Evolutionary conservation across 2,329 filamentous ascomycete species (phyloP).

Genomic region (Colletotrichum lentis): DNA sequence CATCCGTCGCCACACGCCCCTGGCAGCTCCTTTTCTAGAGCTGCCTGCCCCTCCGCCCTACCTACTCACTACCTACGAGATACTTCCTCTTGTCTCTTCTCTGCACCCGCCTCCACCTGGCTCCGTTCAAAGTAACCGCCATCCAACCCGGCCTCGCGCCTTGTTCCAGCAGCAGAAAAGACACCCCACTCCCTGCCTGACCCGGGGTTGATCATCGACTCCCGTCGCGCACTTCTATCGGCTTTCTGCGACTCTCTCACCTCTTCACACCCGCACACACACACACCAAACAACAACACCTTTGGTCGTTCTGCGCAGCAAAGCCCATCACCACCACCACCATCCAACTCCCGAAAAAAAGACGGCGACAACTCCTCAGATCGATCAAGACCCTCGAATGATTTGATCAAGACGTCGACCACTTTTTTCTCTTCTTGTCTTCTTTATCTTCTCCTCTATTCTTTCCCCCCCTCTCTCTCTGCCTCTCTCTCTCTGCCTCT

Average conservation of each 20-base stretch:
- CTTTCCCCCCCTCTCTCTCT: background rate
- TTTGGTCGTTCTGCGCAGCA: conserved; percentile 9
- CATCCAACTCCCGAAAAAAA: background rate
- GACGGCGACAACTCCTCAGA: background rate
- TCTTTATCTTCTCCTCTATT: background rate
- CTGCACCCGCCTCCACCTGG: conserved; percentile 29
- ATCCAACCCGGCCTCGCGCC: conserved; percentile 32
- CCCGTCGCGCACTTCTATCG: conserved; percentile 37
- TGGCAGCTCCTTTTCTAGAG: conserved; percentile 37
- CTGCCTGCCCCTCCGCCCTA: conserved; percentile 36
- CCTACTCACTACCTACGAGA: conserved; percentile 4
- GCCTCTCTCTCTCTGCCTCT: background rate
- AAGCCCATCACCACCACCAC: background rate
- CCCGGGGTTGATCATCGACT: conserved; percentile 35
- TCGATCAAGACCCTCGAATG: conserved; percentile 25
- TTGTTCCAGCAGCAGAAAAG: conserved; percentile 31
- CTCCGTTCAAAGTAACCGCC: conserved; percentile 7
- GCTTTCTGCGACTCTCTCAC: conserved; percentile 31
- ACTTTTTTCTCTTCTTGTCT: conserved; percentile 12
- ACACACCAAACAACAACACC: conserved; percentile 2
- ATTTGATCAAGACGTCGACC: conserved; percentile 24
- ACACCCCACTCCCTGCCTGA: conserved; percentile 30
- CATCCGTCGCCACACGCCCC: conserved; percentile 39
- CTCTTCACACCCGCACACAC: conserved; percentile 33
- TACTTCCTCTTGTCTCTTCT: conserved; percentile 27